Base-by-base conservation (phyloP, 768 basidiomycete genomes). In the Termitomyces sp. region DNA sequence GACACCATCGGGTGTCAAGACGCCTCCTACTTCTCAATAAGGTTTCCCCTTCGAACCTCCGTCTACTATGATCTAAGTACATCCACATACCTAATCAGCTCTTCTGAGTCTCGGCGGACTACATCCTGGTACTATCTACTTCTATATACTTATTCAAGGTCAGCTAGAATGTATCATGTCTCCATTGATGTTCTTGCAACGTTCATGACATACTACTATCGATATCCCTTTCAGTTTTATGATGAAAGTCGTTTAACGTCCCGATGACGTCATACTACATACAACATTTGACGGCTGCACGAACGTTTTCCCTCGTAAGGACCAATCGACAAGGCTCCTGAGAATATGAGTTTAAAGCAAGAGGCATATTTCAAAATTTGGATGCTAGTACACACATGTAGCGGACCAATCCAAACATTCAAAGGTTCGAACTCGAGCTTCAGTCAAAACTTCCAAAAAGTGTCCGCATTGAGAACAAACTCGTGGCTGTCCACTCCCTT, bases 1-100 rank as follows among this genome's bases (percentile, higher is more conserved):
- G 32, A 37, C 49, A 33, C 22, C 66, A 47, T 18, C 62, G 24
- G 60, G 51, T 12, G 39, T 32, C 42, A 59, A 55, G 37, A 43
- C 63, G 2, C 39, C 63, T 30, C 46, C 51, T 30, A 46, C 61
- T 26, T 42, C 58, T 27, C 37, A 56, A 37, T 61, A 24, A 36
- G 18, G 9, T 33, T 14, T 36, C 27, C 30, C 20, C 30, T 27
- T 26, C 48, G n/a, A 34, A 44, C 26, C 27, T 13, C n/a, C n/a
- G 2, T 14, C 20, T n/a, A 49, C 10, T 20, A 30, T 45, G 14
- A 22, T 36, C 16, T 8, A 33, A n/a, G 36, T 48, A 32, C 51
- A 53, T 52, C 20, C 43, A 58, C 56, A 57, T 34, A 30, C 42
- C 49, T 46, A 45, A 44, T 46, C 2, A 20, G 22, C 16, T 32